phyloP scores from a whole-genome alignment of 345 rosid genomes.

The Populus davidiana region DNA sequence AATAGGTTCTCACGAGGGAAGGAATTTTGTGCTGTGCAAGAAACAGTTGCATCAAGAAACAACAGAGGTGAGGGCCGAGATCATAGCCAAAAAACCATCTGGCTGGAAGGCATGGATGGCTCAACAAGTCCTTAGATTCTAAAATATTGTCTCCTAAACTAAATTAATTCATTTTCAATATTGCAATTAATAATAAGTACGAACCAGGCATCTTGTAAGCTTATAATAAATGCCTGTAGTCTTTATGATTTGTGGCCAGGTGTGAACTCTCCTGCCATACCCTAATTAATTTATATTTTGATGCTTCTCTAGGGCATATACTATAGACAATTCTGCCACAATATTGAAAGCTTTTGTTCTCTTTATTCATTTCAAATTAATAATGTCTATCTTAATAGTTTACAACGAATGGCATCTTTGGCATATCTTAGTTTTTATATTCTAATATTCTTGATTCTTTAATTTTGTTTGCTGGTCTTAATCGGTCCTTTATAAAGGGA shows the following conservation, averaged over 20 bases:
- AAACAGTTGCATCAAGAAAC: conserved; percentile 10
- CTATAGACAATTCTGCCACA: neutral
- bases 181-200: too few relatives aligned
- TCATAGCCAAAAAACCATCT: neutral
- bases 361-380: too few relatives aligned
- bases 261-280: too few relatives aligned
- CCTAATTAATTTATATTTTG: neutral
- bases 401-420: neutral
- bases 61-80: conserved; percentile 13
- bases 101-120: conserved; percentile 22
- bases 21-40: conserved; percentile 26
- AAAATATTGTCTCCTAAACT: conserved; percentile 1
- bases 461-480: too few relatives aligned
- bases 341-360: neutral
- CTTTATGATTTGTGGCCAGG: neutral
- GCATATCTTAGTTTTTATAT: too few relatives aligned
- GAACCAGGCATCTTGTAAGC: too few relatives aligned
- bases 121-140: conserved; percentile 16
- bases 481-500: too few relatives aligned
- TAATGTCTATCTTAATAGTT: too few relatives aligned
- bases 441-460: too few relatives aligned
- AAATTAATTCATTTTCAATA: too few relatives aligned
- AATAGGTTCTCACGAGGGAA: conserved; percentile 14
- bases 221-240: neutral
- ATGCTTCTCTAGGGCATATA: neutral